Percentiles rank a stretch among this genome's conserved stretches.
Evolutionary conservation across 2,329 filamentous ascomycete genomes (phyloP).

Genomic region (Dendrostoma leiphaemia): DNA sequence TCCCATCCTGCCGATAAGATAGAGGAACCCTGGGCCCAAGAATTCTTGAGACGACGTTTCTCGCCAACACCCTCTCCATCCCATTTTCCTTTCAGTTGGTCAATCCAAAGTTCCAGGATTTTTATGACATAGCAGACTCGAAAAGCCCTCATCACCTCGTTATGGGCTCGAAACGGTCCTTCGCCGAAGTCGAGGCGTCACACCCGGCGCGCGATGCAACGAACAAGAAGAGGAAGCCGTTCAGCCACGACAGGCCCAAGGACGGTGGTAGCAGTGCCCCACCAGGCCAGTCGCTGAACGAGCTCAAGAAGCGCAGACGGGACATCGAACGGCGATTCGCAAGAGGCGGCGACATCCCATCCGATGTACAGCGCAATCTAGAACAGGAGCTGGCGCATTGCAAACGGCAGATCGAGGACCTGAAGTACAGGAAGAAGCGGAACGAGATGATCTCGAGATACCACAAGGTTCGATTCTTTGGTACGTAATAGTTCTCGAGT

Average conservation of each 20-base stretch:
- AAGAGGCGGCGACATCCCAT: slow-evolving; percentile 61
- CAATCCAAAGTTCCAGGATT: too few relatives aligned
- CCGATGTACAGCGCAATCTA: slow-evolving; percentile 64
- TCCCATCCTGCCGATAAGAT: slow-evolving; percentile 13
- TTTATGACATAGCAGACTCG: too few relatives aligned
- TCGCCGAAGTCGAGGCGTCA: slow-evolving; percentile 24
- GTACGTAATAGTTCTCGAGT: slow-evolving; percentile 40
- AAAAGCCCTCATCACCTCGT: background rate
- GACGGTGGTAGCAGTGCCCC: slow-evolving; percentile 50
- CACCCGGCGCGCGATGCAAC: slow-evolving; percentile 12
- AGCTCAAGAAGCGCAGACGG: slow-evolving; percentile 68
- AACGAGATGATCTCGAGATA: slow-evolving; percentile 74
- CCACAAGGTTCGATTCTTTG: slow-evolving; percentile 83
- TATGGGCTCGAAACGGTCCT: slow-evolving; percentile 31
- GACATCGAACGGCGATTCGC: slow-evolving; percentile 66
- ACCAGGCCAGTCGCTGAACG: slow-evolving; percentile 9
- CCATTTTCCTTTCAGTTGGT: background rate
- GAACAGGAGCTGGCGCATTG: slow-evolving; percentile 70
- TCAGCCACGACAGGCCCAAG: slow-evolving; percentile 41
- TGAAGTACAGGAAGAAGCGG: slow-evolving; percentile 59
- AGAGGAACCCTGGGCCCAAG: background rate
- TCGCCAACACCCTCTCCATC: too few relatives aligned
- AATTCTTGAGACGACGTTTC: too few relatives aligned
- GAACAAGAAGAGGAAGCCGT: slow-evolving; percentile 25
- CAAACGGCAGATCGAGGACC: slow-evolving; percentile 60